A percentile compares a stretch with the other conserved stretches of the same genome.
These are phyloP conservation scores for Candida sp. DNA, from an alignment of 1,139 yeast species.

Conservation along the genomic window DNA sequence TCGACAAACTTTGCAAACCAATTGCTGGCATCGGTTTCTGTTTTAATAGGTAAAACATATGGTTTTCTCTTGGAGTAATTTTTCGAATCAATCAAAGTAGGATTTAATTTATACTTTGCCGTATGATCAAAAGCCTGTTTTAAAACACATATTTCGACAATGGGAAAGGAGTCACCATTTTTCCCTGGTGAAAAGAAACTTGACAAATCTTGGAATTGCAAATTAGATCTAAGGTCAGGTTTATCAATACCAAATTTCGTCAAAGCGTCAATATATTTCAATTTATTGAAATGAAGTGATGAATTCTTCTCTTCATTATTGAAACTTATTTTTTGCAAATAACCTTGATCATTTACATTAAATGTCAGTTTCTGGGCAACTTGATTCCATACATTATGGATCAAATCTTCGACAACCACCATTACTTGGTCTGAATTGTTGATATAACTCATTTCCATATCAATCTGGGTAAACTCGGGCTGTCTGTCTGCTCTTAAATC, in stretches of 20 bases:
- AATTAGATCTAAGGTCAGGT: conserved; percentile 76
- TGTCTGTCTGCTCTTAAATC: conserved; percentile 94
- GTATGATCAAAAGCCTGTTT: conserved; percentile 40
- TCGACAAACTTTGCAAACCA: conserved; percentile 45
- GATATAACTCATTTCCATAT: conserved; percentile 89
- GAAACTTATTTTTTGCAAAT: conserved; percentile 18
- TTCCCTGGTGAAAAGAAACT: conserved; percentile 31
- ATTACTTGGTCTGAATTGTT: conserved; percentile 64
- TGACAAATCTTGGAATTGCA: conserved; percentile 50
- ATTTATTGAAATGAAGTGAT: conserved; percentile 30
- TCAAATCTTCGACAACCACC: conserved; percentile 56
- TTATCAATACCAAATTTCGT: conserved; percentile 84
- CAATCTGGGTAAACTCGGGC: conserved; percentile 96
- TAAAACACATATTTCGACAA: conserved; percentile 71
- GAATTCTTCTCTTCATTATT: conserved; percentile 10
- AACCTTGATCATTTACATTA: conserved; percentile 20
- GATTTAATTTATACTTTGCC: conserved; percentile 20
- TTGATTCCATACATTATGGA: conserved; percentile 54
- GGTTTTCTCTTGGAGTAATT: conserved; percentile 64
- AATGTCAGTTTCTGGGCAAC: conserved; percentile 40
- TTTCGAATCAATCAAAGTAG: conserved; percentile 33
- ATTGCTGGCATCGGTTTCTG: conserved; percentile 25
- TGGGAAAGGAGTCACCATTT: conserved; percentile 45
- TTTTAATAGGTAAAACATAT: conserved; percentile 45
- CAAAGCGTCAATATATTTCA: conserved; percentile 70